Evolutionary conservation across 2,329 filamentous ascomycete genomes (phyloP).

Genomic region (Ascochyta pisi): DNA sequence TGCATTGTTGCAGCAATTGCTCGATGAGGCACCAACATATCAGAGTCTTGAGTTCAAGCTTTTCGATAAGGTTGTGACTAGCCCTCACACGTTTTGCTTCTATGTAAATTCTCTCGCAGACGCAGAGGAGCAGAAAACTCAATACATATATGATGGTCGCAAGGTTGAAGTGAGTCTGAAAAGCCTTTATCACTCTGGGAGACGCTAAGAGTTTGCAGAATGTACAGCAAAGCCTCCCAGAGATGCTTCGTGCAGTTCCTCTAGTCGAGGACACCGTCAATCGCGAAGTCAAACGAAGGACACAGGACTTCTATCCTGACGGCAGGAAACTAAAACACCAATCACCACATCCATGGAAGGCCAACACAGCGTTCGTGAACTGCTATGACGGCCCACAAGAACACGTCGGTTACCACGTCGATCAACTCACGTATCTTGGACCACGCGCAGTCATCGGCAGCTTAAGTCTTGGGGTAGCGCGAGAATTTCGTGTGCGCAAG

Average conservation of each 20-base stretch:
- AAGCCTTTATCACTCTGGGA: too few relatives aligned
- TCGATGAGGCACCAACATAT: constrained; percentile 76
- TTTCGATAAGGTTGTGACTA: constrained; percentile 85
- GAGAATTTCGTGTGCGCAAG: constrained; percentile 87
- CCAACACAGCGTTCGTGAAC: constrained; percentile 94
- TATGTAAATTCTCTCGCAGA: constrained; percentile 80
- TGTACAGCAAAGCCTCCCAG: constrained; percentile 76
- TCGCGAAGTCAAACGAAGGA: constrained; percentile 73
- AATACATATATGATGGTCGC: constrained; percentile 86
- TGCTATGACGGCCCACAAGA: constrained; percentile 85
- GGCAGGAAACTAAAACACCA: constrained; percentile 80
- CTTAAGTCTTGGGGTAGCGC: constrained; percentile 86
- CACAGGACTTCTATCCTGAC: constrained; percentile 69
- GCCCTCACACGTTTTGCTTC: constrained; percentile 83
- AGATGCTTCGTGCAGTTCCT: constrained; percentile 72
- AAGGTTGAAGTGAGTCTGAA: constrained; percentile 63
- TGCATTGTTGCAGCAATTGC: constrained; percentile 74
- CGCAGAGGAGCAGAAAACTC: constrained; percentile 71
- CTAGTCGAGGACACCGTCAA: constrained; percentile 81
- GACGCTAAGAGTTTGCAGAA: constrained; percentile 53
- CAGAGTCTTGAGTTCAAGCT: constrained; percentile 78
- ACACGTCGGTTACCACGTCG: constrained; percentile 89
- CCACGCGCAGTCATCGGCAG: constrained; percentile 89
- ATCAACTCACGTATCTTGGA: constrained; percentile 91
- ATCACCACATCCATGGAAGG: constrained; percentile 73